These are phyloP conservation scores for Saccharomycopsis lassenensis DNA, from an alignment of 805 yeast genomes.

Conservation along the genomic window DNA sequence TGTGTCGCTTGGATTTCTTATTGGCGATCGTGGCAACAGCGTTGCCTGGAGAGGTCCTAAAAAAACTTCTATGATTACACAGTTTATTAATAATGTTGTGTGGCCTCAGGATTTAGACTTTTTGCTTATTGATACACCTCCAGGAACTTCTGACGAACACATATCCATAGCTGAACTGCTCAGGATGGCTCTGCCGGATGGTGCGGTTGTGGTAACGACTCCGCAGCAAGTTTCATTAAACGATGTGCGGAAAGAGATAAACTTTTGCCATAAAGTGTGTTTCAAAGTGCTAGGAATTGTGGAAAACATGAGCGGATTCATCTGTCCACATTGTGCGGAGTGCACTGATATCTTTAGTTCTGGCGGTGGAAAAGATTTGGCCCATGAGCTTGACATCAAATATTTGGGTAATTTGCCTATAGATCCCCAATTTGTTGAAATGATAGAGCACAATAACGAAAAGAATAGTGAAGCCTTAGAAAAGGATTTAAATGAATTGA, in stretches of 20 bases:
- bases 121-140: constrained; percentile 90
- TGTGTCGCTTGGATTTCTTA: constrained; percentile 82
- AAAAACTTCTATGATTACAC: constrained; percentile 95
- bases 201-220: constrained; percentile 91
- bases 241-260: constrained; percentile 89
- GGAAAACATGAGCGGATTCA: constrained; percentile 95
- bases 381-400: constrained; percentile 49
- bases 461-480: constrained; percentile 21
- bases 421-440: constrained; percentile 81
- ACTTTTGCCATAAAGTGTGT: constrained; percentile 80
- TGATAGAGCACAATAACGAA: constrained; percentile 61
- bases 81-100: constrained; percentile 77
- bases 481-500: not conserved
- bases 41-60: constrained; percentile 99
- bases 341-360: constrained; percentile 85
- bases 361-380: constrained; percentile 79
- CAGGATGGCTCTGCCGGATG: constrained; percentile 61
- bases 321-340: constrained; percentile 89
- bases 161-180: constrained; percentile 93
- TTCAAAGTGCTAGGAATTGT: constrained; percentile 74
- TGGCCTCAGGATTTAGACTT: constrained; percentile 68
- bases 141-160: constrained; percentile 98
- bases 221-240: constrained; percentile 91
- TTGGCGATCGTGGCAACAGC: constrained; percentile 75
- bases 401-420: constrained; percentile 86